Base-by-base conservation (phyloP, 1,284 basidiomycete species). In the Polyporus tsugae region DNA sequence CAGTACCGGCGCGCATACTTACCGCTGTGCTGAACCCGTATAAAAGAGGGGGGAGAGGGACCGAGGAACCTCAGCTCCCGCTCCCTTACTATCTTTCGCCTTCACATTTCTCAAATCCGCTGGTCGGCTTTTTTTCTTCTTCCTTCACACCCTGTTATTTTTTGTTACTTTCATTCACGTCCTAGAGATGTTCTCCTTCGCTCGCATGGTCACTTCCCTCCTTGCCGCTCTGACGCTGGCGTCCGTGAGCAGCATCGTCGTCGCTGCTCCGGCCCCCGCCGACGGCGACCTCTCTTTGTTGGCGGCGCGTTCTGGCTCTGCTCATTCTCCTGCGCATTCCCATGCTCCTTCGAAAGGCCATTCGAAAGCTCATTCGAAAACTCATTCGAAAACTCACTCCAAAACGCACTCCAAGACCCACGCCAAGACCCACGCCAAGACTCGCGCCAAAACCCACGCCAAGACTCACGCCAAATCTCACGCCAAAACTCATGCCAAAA, bases 121-220 rank as follows among this genome's bases (percentile, higher is more conserved):
- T 68, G 66, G 66, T 49, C 69, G 69, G 66, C 69, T 70, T 70
- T 57, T 59, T 25, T 59, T 62, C 42, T 38, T 36, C n/a, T 49
- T 15, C 33, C 29, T 29, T 19, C 36, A 53, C 59, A 65, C 38
- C 52, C 33, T 57, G n/a, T 46, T 53, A 44, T 60, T 57, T 52
- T 63, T 53, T 63, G 59, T 60, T 64, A 36, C 55, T 52, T 63
- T 53, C 61, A 59, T 60, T 64, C 35, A 65, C 64, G 61, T 63
- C 67, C 66, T 44, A 58, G 70, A 59, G 62, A 68, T 71, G 70
- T 68, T 68, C 70, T 64, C 70, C 62, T 67, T 68, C 67, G 57
- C 70, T 60, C 70, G 65, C 70, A 64, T 71, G 66, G 67, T 70
- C 52, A 33, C 61, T 38, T 70, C 66, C 66, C 62, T 71, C 67